Conservation (phyloP, 306 rosid species). For the Dalbergia cochinchinensis region DNA sequence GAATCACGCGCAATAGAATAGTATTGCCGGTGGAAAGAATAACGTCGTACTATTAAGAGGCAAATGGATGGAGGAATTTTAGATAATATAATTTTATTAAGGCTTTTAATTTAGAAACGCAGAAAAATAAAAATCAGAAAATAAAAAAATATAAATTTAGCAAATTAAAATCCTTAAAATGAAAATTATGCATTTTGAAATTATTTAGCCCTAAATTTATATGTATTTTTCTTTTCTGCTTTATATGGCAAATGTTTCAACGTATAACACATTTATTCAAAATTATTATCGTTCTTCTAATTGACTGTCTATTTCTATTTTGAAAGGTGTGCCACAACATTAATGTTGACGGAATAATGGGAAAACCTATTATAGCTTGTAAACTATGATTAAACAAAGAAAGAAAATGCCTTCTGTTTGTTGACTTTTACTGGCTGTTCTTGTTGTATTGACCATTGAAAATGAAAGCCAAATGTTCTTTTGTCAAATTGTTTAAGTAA, state of each 20-base stretch:
- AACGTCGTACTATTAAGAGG: neutral
- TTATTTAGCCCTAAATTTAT: neutral
- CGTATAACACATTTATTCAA: neutral
- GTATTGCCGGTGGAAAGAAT: slow-evolving; percentile 15
- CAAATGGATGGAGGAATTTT: neutral
- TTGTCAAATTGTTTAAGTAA: slow-evolving; percentile 13
- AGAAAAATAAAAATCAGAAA: too few relatives aligned
- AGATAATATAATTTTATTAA: too few relatives aligned
- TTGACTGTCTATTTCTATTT: slow-evolving; percentile 23
- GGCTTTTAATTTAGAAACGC: too few relatives aligned
- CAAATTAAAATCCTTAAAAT: too few relatives aligned
- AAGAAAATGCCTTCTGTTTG: neutral
- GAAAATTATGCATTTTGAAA: neutral
- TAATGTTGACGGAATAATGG: neutral
- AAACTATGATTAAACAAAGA: slow-evolving; percentile 44
- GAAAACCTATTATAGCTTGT: slow-evolving; percentile 29
- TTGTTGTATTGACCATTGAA: slow-evolving; percentile 26
- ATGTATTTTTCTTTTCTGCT: neutral
- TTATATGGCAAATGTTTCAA: neutral
- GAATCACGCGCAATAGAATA: slow-evolving; percentile 47
- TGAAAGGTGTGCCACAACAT: slow-evolving; percentile 22
- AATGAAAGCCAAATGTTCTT: neutral
- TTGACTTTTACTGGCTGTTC: slow-evolving; percentile 44
- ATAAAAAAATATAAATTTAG: too few relatives aligned
- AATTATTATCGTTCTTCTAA: neutral